Conservation (phyloP, 2,329 filamentous ascomycete species). For the Sporothrix brasiliensis region DNA sequence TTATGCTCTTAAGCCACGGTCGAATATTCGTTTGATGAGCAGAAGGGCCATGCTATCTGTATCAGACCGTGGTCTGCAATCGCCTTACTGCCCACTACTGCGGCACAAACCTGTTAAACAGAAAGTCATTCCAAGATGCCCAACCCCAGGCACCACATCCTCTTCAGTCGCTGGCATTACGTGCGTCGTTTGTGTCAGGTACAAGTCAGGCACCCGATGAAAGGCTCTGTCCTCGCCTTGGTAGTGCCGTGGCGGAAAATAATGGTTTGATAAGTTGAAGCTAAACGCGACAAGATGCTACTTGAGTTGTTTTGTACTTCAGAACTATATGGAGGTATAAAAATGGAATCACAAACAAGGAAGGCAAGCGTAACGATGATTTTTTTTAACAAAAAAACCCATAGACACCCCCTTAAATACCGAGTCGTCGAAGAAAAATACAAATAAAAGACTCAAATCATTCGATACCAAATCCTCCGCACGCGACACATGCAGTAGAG, state of each 20-base stretch:
- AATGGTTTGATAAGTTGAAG: too few relatives aligned
- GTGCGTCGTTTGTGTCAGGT: not conserved
- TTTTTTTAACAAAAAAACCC: not conserved
- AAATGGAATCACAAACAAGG: too few relatives aligned
- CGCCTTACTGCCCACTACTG: not conserved
- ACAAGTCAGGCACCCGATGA: not conserved
- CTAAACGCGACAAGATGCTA: too few relatives aligned
- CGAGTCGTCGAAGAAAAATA: not conserved
- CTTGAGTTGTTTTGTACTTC: too few relatives aligned
- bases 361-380: not conserved
- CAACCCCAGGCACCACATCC: not conserved
- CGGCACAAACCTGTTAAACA: not conserved
- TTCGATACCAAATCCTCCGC: slow-evolving; percentile 16
- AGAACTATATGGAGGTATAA: too few relatives aligned
- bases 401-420: not conserved
- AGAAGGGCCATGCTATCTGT: not conserved
- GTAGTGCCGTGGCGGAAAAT: not conserved
- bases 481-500: slow-evolving; percentile 18
- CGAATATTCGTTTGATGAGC: not conserved
- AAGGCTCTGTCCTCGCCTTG: not conserved
- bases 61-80: slow-evolving; percentile 8
- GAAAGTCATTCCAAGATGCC: not conserved
- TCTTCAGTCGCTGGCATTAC: not conserved
- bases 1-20: not conserved
- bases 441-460: not conserved